A percentile compares a stretch with the other conserved stretches of the same genome.
These are phyloP conservation scores for Beauveria medogensis DNA, from an alignment of 2,329 filamentous ascomycete species.

Conservation along the genomic window DNA sequence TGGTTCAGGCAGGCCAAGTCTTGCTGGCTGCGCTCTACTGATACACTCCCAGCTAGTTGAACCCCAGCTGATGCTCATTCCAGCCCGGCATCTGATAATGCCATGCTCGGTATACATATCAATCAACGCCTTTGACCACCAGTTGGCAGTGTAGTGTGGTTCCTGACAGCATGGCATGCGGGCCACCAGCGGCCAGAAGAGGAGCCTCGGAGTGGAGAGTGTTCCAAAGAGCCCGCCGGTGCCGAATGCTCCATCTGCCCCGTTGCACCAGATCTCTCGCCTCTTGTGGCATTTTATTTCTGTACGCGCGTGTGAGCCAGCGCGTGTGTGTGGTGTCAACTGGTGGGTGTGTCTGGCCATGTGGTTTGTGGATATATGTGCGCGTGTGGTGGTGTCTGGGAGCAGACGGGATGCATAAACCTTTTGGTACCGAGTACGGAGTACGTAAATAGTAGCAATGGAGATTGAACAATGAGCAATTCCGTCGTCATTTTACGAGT, in stretches of 20 bases:
- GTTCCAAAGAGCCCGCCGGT: background rate
- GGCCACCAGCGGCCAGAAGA: background rate
- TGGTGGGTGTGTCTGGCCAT: background rate
- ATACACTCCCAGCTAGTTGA: background rate
- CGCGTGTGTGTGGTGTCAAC: background rate
- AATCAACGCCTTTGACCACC: background rate
- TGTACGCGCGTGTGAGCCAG: background rate
- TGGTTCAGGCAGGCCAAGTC: background rate
- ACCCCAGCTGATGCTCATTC: background rate
- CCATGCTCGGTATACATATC: background rate
- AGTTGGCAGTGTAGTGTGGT: background rate
- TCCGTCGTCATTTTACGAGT: background rate
- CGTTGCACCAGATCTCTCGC: conserved; percentile 6
- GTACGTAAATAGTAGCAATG: no score
- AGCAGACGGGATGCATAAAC: background rate
- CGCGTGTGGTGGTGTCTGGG: background rate
- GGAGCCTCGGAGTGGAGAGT: background rate
- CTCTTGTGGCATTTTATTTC: background rate
- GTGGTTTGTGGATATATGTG: conserved; percentile 2
- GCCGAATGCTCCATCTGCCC: conserved; percentile 7
- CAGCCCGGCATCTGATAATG: background rate
- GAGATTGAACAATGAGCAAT: background rate
- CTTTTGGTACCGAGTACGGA: no score
- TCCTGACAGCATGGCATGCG: conserved; percentile 7
- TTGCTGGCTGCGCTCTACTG: no score